A percentile compares a stretch with the other conserved stretches of the same genome.
These are phyloP conservation scores for Verticillium albo-atrum DNA, from an alignment of 2,329 filamentous ascomycete species.

Conservation along the genomic window DNA sequence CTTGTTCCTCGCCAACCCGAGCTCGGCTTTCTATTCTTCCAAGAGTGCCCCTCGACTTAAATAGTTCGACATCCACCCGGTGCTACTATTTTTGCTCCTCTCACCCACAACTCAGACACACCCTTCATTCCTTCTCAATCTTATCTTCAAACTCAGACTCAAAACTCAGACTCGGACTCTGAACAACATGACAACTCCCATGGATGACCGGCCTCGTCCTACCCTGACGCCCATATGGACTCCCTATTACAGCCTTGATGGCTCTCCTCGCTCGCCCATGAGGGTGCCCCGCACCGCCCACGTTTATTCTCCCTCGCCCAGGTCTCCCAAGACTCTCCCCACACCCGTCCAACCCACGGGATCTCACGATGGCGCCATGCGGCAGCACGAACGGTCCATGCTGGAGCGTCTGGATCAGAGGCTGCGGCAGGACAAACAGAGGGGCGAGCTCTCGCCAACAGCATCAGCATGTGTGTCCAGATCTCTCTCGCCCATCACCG, in stretches of 20 bases:
- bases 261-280: slow-evolving; percentile 12
- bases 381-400: slow-evolving; percentile 28
- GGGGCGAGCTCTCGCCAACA: slow-evolving; percentile 6
- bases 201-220: slow-evolving; percentile 8
- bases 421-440: slow-evolving; percentile 12
- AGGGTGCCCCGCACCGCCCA: slow-evolving; percentile 10
- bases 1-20: too few species aligned
- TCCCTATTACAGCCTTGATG: slow-evolving; percentile 19
- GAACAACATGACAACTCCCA: slow-evolving; percentile 10
- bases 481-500: slow-evolving; percentile 9
- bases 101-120: not conserved
- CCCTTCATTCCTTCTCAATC: not conserved
- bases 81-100: not conserved
- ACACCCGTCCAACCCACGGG: slow-evolving; percentile 25
- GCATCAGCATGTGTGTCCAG: slow-evolving; percentile 6
- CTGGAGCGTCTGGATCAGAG: slow-evolving; percentile 27
- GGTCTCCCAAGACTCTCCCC: slow-evolving; percentile 24
- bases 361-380: slow-evolving; percentile 26
- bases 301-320: slow-evolving; percentile 19
- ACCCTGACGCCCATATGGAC: slow-evolving; percentile 27
- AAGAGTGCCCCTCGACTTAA: not conserved
- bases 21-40: too few species aligned
- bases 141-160: not conserved
- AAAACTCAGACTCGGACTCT: too few species aligned
- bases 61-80: not conserved